These are phyloP conservation scores for Xylaria cubensis DNA, from an alignment of 495 filamentous ascomycete species.

Conservation along the genomic window DNA sequence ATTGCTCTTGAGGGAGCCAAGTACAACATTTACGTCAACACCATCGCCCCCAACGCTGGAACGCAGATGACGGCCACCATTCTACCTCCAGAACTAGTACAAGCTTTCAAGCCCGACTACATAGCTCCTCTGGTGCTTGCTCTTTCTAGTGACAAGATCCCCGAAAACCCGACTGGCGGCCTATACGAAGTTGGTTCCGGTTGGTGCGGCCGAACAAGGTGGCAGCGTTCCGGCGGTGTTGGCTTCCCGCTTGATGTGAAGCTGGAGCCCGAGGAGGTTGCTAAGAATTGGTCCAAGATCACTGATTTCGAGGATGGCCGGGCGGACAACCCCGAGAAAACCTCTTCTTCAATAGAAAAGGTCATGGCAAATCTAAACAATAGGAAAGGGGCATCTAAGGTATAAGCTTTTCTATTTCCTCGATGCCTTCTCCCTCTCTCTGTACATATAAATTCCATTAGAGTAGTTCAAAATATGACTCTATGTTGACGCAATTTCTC, in stretches of 20 bases:
- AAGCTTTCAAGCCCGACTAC: slow-evolving; percentile 99
- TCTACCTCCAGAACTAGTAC: slow-evolving; percentile 96
- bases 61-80: slow-evolving; percentile 95
- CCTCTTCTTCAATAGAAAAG: slow-evolving; percentile 76
- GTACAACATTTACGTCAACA: slow-evolving; percentile 99
- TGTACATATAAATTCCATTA: slow-evolving; percentile 34
- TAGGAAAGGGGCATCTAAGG: slow-evolving; percentile 56
- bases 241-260: slow-evolving; percentile 90
- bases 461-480: slow-evolving; percentile 40
- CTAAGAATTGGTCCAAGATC: slow-evolving; percentile 79
- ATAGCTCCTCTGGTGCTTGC: slow-evolving; percentile 91
- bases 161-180: slow-evolving; percentile 81
- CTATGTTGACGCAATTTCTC: slow-evolving; percentile 39
- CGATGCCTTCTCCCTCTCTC: slow-evolving; percentile 29
- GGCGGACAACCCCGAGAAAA: slow-evolving; percentile 85
- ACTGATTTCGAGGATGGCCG: slow-evolving; percentile 88
- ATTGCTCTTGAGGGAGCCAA: slow-evolving; percentile 93
- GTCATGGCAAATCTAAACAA: slow-evolving; percentile 95
- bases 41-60: slow-evolving; percentile 96
- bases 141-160: slow-evolving; percentile 86
- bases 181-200: slow-evolving; percentile 97
- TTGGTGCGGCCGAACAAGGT: slow-evolving; percentile 90
- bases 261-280: slow-evolving; percentile 85
- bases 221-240: slow-evolving; percentile 91
- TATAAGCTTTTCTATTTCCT: slow-evolving; percentile 49